Base-by-base conservation (phyloP, 106 monocot genomes). In the Phalaenopsis aphrodite region DNA sequence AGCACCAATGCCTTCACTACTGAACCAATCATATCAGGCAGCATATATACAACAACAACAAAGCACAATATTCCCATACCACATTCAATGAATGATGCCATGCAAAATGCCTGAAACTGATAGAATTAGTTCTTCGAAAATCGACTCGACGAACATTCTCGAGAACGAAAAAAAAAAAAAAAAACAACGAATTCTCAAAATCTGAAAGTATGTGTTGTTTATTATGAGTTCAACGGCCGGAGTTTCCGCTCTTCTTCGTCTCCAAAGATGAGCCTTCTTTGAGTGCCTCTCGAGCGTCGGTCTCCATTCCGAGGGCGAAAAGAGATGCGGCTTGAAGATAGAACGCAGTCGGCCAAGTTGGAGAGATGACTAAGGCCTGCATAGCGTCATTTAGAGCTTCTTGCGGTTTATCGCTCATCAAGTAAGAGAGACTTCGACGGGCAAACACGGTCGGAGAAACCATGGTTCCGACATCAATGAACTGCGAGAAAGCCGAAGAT, bases 401-500 rank as follows among this genome's bases (percentile, higher is more conserved):
- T 19, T 97, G 87, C 38, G 96, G 85, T 86, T 86, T 87, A 4
- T 97, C 94, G 75, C 80, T 92, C 88, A 97, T 94, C 84, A 97
- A 77, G 76, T 92, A 92, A 48, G 83, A 94, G 48, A 97, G 77
- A 79, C 92, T 90, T 5, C 96, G 88, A 0, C 96, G 91, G 3
- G 92, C 96, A 81, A 87, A 94, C 38, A 97, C 82, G 16, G 96
- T 97, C 42, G 96, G 94, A 36, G 94, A 94, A 72, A 92, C 87
- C 96, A 97, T 97, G 14, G 94, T 97, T 8, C 96, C 96, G 38
- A 88, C 96, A 75, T 94, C 94, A 72, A 94, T 92, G 85, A 97
- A 97, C 96, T 97, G 87, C 84, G 85, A 9, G 58, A 41, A 19
- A 56, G 61, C 41, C 1, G 77, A 12, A 19, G 24, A 2, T 37